phyloP scores from a whole-genome alignment of 2,329 filamentous ascomycete genomes.

The Dactylellina cionopaga region DNA sequence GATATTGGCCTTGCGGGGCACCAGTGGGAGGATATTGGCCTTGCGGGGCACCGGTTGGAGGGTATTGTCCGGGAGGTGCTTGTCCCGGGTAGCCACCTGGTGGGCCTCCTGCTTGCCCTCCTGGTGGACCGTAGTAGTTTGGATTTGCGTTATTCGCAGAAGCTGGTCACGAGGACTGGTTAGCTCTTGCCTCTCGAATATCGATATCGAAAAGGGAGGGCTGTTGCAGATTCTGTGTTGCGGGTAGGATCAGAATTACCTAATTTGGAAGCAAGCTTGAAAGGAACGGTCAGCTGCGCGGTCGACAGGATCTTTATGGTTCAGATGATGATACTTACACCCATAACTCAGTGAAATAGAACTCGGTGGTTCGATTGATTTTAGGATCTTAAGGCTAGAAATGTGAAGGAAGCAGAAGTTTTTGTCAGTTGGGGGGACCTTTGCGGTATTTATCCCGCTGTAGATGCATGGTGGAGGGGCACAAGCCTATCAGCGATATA shows the following conservation, averaged over 20 bases:
- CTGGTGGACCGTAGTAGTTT: slow-evolving; percentile 46
- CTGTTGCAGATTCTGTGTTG: slow-evolving; percentile 48
- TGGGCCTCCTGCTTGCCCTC: neutral
- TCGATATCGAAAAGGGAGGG: no score
- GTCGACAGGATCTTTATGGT: slow-evolving; percentile 1
- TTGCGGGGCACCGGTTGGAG: no score
- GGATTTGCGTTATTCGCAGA: slow-evolving; percentile 47
- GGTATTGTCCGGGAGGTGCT: slow-evolving; percentile 35
- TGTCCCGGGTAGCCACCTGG: slow-evolving; percentile 27
- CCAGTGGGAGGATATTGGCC: slow-evolving; percentile 18
- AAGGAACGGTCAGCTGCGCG: slow-evolving; percentile 34
- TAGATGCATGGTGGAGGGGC: slow-evolving; percentile 17
- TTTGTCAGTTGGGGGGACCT: slow-evolving; percentile 7
- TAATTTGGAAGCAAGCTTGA: slow-evolving; percentile 53
- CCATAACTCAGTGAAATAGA: slow-evolving; percentile 28
- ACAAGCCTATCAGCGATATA: neutral
- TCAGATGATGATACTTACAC: slow-evolving; percentile 45
- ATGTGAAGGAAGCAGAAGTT: slow-evolving; percentile 1
- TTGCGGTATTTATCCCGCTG: slow-evolving; percentile 29
- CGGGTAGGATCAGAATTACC: slow-evolving; percentile 39
- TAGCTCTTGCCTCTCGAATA: no score
- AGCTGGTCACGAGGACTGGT: slow-evolving; percentile 40
- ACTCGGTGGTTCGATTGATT: slow-evolving; percentile 24
- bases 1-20: slow-evolving; percentile 8
- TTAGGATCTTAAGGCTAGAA: slow-evolving; percentile 1